Evolutionary conservation across 805 yeast genomes (phyloP), one percentile per base, ranked within the genome.

Genomic region (Starmerella bacillaris): DNA sequence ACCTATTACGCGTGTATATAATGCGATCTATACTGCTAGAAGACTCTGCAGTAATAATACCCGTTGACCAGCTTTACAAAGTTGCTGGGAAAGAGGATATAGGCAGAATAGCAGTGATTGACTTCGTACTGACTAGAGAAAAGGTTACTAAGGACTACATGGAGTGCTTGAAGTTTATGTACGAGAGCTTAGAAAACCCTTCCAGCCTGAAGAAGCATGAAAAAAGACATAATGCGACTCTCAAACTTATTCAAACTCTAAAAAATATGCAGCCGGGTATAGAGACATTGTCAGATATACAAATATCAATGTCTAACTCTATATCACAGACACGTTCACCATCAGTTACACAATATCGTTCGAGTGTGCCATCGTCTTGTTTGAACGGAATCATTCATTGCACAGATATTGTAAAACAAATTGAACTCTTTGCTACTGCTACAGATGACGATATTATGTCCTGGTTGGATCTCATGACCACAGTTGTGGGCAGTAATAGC

Each of bases 91-190:
- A 27, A 6, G 19, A 18, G 5, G 31, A 26, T 21, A 9, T 24
- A 19, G 38, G 38, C 20, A 27, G 38, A 5, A 33, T 36, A 15
- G 34, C 38, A 3, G 38, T 16, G 3, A 24, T 36, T 9, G 38
- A 36, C 27, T 31, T 31, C 24, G 21, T 36, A 5, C 18, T 31
- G 3, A 26, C 38, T 5, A 29, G 38, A 3, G 7, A n/a, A 16
- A 4, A 18, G 16, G 6, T 17, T 8, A 8, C 18, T 22, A 24
- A 9, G 34, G n/a, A 18, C 16, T 14, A 29, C 32, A 18, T 29
- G 5, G 6, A 6, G 9, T 14, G 6, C 9, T 5, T 29, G 9
- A 6, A 14, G 14, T 14, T 18, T 5, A 6, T 29, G 22, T 29
- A 29, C 22, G 15, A 7, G 16, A 6, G 6, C 22, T 14, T 29